Percentiles rank a stretch among this genome's conserved stretches.
Evolutionary conservation across 257 asterid species (phyloP).

Genomic region (Plantago major): DNA sequence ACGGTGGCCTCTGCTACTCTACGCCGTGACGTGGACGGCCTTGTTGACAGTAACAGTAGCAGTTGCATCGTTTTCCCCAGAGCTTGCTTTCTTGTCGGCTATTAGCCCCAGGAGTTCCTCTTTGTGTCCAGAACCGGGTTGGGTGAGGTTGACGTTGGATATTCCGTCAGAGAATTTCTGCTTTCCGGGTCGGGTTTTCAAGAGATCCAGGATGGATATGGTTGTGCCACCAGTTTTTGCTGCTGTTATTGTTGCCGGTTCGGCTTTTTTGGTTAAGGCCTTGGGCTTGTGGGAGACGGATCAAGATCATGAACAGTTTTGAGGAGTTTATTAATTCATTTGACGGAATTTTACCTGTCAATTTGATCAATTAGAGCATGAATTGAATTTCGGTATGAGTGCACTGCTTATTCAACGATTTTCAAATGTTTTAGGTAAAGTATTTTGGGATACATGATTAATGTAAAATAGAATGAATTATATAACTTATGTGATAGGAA

Average conservation of each 20-base stretch:
- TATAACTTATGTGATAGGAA: too few species aligned
- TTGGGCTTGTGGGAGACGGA: slow-evolving; percentile 64
- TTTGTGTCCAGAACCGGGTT: slow-evolving; percentile 33
- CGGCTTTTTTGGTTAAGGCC: slow-evolving; percentile 68
- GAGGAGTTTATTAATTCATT: too few species aligned
- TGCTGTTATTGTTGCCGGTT: slow-evolving; percentile 53
- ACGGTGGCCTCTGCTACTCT: slow-evolving; percentile 49
- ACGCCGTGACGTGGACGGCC: slow-evolving; percentile 75
- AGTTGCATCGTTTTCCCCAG: slow-evolving; percentile 72
- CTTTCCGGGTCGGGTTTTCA: slow-evolving; percentile 49
- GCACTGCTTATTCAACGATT: too few species aligned
- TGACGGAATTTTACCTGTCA: too few species aligned
- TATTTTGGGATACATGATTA: too few species aligned
- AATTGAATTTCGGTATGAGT: too few species aligned
- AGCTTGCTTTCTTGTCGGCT: slow-evolving; percentile 75
- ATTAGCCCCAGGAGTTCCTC: slow-evolving; percentile 34
- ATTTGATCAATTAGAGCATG: too few species aligned
- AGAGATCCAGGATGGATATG: slow-evolving; percentile 48
- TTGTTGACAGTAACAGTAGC: slow-evolving; percentile 62
- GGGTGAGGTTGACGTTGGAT: slow-evolving; percentile 67
- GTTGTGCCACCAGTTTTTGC: slow-evolving; percentile 85
- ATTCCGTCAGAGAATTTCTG: slow-evolving; percentile 57
- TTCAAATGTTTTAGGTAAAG: too few species aligned
- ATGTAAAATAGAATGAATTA: too few species aligned
- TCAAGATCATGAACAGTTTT: not conserved